Evolutionary conservation across 2,329 filamentous ascomycete species (phyloP).

Genomic region (Beauveria scarabaeidicola): DNA sequence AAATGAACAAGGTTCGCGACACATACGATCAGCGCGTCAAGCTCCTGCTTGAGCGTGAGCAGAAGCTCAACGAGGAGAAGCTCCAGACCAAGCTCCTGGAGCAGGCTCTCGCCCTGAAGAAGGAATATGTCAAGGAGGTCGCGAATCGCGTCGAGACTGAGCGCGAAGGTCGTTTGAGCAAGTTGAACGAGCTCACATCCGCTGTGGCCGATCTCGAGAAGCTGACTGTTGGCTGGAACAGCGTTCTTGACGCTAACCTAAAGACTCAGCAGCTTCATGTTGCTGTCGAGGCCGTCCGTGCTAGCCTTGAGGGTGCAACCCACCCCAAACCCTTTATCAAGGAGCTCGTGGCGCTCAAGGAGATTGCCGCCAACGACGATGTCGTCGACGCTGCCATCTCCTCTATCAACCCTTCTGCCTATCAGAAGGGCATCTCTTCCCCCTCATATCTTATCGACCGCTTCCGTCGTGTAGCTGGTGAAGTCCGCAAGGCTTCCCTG

Average conservation of each 20-base stretch:
- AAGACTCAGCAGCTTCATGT: constrained; percentile 95
- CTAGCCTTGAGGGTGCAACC: constrained; percentile 63
- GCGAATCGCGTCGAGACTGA: constrained; percentile 78
- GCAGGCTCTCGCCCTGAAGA: constrained; percentile 83
- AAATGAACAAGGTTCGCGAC: constrained; percentile 70
- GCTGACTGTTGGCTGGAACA: constrained; percentile 82
- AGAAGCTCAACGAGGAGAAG: constrained; percentile 73
- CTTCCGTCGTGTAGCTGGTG: constrained; percentile 83
- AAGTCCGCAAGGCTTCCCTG: constrained; percentile 90
- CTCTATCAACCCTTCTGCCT: constrained; percentile 89
- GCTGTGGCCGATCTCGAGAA: constrained; percentile 78
- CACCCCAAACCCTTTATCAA: constrained; percentile 78
- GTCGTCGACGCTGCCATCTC: constrained; percentile 90
- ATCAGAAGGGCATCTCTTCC: constrained; percentile 83
- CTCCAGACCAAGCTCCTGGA: constrained; percentile 79
- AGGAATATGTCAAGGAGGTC: constrained; percentile 71
- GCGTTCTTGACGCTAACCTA: constrained; percentile 81
- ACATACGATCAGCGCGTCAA: constrained; percentile 74
- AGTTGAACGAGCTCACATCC: constrained; percentile 69
- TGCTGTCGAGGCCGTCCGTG: constrained; percentile 84
- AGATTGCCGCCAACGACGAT: constrained; percentile 74
- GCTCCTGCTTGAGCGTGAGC: constrained; percentile 69
- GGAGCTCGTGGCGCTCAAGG: constrained; percentile 89
- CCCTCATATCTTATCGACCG: constrained; percentile 83
- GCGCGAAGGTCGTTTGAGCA: constrained; percentile 76